A percentile compares a stretch with the other conserved stretches of the same genome.
Evolutionary conservation across 192 early-diverging fungal species (phyloP).

Genomic region (Dispira parvispora): DNA sequence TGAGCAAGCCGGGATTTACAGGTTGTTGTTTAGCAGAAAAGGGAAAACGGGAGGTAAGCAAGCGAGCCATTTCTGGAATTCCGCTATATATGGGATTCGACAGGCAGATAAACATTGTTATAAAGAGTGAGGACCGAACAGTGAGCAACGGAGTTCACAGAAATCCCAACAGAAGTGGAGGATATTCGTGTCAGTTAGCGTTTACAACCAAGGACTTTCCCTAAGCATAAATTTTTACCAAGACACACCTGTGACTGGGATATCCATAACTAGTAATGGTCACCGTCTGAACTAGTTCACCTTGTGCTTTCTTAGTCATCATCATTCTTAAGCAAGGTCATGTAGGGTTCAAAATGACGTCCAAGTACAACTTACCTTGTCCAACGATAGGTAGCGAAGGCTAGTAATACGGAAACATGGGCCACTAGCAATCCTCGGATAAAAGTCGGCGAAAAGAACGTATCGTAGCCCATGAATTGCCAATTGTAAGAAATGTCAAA

Average conservation of each 20-base stretch:
- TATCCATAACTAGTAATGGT: neutral
- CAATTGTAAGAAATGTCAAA: slow-evolving; percentile 96
- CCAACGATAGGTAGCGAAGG: slow-evolving; percentile 41
- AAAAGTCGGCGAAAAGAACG: slow-evolving; percentile 46
- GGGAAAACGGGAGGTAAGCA: too few species aligned
- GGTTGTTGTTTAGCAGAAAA: neutral
- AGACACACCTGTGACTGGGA: neutral
- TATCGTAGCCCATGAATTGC: slow-evolving; percentile 54
- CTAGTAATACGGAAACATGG: slow-evolving; percentile 42
- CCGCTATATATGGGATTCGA: too few species aligned
- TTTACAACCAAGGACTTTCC: too few species aligned
- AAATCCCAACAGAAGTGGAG: too few species aligned
- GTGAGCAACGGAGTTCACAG: too few species aligned
- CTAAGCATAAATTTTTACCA: neutral
- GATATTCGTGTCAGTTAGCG: too few species aligned
- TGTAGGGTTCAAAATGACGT: neutral
- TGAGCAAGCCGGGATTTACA: neutral
- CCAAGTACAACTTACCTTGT: slow-evolving; percentile 11
- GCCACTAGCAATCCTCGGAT: slow-evolving; percentile 34
- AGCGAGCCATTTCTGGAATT: too few species aligned
- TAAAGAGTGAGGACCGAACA: too few species aligned
- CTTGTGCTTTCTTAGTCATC: neutral
- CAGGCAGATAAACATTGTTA: too few species aligned
- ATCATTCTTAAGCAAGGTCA: neutral
- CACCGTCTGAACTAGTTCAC: too few species aligned